A percentile compares a stretch with the other conserved stretches of the same genome.
phyloP scores from a whole-genome alignment of 805 yeast genomes.

The Sugiyamaella smithiae region DNA sequence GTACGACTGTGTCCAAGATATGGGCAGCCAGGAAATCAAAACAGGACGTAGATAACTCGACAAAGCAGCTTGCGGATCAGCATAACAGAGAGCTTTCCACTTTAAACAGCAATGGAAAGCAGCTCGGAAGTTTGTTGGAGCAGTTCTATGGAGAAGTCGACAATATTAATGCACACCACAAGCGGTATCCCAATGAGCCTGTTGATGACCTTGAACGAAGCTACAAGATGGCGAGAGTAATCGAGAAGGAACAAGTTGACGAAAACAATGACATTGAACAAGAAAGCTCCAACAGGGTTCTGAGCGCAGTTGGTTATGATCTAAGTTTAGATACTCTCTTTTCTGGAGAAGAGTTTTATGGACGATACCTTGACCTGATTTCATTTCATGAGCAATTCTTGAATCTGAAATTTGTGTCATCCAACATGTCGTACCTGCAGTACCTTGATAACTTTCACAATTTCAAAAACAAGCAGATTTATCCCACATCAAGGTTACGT shows the following conservation, averaged over 20 bases:
- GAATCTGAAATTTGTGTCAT: constrained; percentile 40
- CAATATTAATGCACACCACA: constrained; percentile 34
- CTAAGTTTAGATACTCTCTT: constrained; percentile 51
- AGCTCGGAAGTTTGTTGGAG: constrained; percentile 27
- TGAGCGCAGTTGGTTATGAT: constrained; percentile 51
- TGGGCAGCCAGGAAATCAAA: constrained; percentile 7
- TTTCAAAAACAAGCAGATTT: constrained; percentile 34
- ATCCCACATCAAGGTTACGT: constrained; percentile 26
- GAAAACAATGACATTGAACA: constrained; percentile 16
- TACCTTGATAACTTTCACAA: constrained; percentile 49
- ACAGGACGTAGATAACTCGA: constrained; percentile 3
- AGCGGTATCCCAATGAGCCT: constrained; percentile 33
- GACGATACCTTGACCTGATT: constrained; percentile 59
- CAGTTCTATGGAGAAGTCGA: constrained; percentile 40
- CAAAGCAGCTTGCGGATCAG: constrained; percentile 1
- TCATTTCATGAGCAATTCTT: constrained; percentile 53
- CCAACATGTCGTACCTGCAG: constrained; percentile 43
- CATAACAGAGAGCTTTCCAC: constrained; percentile 1
- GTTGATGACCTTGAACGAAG: constrained; percentile 28
- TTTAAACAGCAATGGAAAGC: background rate
- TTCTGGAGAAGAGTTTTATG: constrained; percentile 59
- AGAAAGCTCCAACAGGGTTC: constrained; percentile 32
- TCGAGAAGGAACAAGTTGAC: constrained; percentile 22
- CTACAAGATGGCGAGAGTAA: constrained; percentile 18
- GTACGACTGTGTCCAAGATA: constrained; percentile 4